These are phyloP conservation scores for Cantharellus cinnabarinus DNA, from an alignment of 768 basidiomycete genomes.

Conservation along the genomic window DNA sequence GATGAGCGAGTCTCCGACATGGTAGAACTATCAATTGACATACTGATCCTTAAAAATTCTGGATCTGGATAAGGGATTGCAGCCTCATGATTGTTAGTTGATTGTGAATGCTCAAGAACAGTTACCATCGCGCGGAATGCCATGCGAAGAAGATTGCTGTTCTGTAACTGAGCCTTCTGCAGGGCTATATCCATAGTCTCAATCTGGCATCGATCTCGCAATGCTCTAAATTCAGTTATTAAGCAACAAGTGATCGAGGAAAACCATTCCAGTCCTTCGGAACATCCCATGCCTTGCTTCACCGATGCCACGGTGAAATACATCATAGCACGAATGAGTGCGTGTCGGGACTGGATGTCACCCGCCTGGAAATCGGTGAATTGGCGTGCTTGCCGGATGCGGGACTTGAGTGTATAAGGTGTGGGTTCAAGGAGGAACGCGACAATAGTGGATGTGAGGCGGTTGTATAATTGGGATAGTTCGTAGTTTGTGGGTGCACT, in stretches of 20 bases:
- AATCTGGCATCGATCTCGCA: constrained; percentile 7
- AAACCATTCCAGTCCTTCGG: constrained; percentile 42
- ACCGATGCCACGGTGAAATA: constrained; percentile 43
- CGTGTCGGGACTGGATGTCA: constrained; percentile 40
- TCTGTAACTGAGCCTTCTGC: constrained; percentile 8
- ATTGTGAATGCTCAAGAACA: constrained; percentile 24
- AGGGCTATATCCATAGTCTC: not conserved
- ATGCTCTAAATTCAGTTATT: constrained; percentile 28
- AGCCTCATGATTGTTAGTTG: constrained; percentile 12
- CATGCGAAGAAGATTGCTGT: constrained; percentile 25
- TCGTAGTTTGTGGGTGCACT: constrained; percentile 31
- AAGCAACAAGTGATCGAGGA: constrained; percentile 36
- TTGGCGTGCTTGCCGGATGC: constrained; percentile 41
- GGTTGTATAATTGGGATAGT: constrained; percentile 63
- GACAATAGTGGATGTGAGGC: constrained; percentile 51
- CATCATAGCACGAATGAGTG: constrained; percentile 56
- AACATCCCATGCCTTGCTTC: constrained; percentile 29
- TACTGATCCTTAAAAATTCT: constrained; percentile 26
- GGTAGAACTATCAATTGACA: constrained; percentile 16
- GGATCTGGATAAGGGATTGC: constrained; percentile 38
- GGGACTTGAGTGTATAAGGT: constrained; percentile 20
- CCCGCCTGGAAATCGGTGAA: constrained; percentile 51
- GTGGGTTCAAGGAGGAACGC: constrained; percentile 47
- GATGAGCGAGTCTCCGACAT: not conserved
- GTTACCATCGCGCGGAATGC: constrained; percentile 37